Evolutionary conservation across 441 rosid species (phyloP).

Genomic region (Erodium chrysanthum): DNA sequence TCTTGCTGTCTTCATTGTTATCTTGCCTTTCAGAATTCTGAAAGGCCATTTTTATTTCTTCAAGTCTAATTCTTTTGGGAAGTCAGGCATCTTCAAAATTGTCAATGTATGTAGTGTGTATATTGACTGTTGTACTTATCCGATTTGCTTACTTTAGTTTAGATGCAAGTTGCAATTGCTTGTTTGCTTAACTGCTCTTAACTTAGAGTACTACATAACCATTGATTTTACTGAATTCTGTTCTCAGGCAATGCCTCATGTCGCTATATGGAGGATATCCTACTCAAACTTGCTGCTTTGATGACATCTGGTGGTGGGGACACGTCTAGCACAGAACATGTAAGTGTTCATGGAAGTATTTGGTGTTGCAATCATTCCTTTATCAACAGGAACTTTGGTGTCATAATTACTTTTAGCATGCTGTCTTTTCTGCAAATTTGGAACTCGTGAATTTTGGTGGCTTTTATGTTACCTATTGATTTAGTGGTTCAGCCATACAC

Average conservation of each 20-base stretch:
- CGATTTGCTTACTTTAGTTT: not conserved
- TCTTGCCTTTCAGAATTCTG: not conserved
- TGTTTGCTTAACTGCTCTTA: constrained; percentile 9
- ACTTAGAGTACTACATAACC: not conserved
- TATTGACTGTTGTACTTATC: not conserved
- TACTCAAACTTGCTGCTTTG: constrained; percentile 58
- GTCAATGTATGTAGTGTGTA: not conserved
- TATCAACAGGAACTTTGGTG: constrained; percentile 1
- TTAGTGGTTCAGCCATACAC: not conserved
- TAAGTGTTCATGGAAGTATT: constrained; percentile 31
- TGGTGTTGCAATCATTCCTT: not conserved
- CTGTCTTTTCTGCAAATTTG: not conserved
- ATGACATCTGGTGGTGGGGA: constrained; percentile 36
- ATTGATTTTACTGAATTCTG: constrained; percentile 7
- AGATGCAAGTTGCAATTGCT: not conserved
- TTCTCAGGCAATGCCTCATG: constrained; percentile 48
- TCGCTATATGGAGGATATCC: constrained; percentile 43
- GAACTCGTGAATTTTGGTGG: not conserved
- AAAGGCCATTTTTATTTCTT: not conserved
- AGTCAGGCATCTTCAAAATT: not conserved
- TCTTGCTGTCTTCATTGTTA: not conserved
- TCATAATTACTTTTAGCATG: not conserved
- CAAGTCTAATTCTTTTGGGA: not conserved
- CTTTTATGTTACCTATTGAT: not conserved
- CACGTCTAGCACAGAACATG: constrained; percentile 31